Conservation (phyloP, 2,329 filamentous ascomycete genomes). For the Aspergillus eucalypticola region DNA sequence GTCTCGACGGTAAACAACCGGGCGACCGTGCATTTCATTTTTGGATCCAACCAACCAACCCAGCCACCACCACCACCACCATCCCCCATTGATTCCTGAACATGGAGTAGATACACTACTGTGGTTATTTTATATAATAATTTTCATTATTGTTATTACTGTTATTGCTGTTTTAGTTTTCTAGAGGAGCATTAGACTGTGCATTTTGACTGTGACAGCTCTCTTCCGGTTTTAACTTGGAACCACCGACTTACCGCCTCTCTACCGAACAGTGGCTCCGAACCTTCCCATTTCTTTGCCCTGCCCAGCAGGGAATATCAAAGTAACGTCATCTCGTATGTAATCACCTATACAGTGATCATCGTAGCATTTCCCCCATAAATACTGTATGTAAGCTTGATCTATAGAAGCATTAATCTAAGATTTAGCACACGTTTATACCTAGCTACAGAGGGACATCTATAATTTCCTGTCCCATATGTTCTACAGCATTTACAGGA, state of each 20-base stretch:
- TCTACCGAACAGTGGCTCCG: background rate
- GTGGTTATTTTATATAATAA: too few species aligned
- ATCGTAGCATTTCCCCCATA: background rate
- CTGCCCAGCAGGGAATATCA: too few species aligned
- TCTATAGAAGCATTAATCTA: background rate
- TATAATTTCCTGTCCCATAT: background rate
- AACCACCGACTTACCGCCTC: background rate
- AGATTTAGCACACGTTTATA: too few species aligned
- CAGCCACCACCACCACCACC: background rate
- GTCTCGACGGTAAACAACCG: conserved; percentile 3
- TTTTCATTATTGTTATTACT: too few species aligned
- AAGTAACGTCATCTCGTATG: background rate
- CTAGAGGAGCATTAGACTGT: too few species aligned
- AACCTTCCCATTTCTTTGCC: too few species aligned
- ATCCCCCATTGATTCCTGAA: background rate
- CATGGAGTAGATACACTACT: too few species aligned
- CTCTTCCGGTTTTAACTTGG: background rate
- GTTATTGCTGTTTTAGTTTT: too few species aligned
- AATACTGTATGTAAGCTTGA: background rate
- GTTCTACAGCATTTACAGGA: background rate
- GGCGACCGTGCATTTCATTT: background rate
- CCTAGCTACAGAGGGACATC: too few species aligned
- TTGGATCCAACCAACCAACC: background rate
- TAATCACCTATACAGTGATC: background rate
- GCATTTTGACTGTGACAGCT: too few species aligned